Conservation (phyloP, 139 green algal species). For the Asterochloris erici region DNA sequence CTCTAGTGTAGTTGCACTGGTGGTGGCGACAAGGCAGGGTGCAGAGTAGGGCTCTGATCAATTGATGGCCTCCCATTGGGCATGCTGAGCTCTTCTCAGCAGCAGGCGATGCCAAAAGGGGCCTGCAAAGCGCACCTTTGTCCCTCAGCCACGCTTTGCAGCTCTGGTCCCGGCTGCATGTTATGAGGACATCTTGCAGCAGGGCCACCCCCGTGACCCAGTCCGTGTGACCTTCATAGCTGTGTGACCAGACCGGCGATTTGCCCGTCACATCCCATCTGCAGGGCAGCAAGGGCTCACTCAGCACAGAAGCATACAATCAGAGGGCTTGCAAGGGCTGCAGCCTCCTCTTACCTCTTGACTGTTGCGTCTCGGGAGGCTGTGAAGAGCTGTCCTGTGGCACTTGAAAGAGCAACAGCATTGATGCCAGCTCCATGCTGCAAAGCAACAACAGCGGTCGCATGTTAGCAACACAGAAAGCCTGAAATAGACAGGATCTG, state of each 20-base stretch:
- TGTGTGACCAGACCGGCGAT: background rate
- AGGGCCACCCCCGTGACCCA: slow-evolving; percentile 40
- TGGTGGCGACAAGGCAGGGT: background rate
- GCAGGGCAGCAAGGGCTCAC: background rate
- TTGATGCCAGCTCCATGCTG: slow-evolving; percentile 46
- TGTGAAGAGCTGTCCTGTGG: slow-evolving; percentile 30
- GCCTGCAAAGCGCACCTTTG: background rate
- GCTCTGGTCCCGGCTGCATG: slow-evolving; percentile 35
- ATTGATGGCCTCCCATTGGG: background rate
- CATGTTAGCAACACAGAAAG: no score
- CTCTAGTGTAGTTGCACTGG: background rate
- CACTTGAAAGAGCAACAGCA: slow-evolving; percentile 19
- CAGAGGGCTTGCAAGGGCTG: background rate
- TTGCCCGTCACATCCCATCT: slow-evolving; percentile 1
- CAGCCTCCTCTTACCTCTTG: slow-evolving; percentile 16
- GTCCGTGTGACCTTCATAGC: slow-evolving; percentile 34
- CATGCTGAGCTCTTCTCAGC: background rate
- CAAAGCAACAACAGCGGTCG: background rate
- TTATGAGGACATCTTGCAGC: slow-evolving; percentile 33
- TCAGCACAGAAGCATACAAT: background rate
- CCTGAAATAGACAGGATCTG: no score
- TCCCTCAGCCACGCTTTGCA: slow-evolving; percentile 30
- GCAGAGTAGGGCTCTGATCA: background rate
- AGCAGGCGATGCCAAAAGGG: background rate
- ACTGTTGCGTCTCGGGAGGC: slow-evolving; percentile 37